A percentile compares a stretch with the other conserved stretches of the same genome.
phyloP scores from a whole-genome alignment of 2,329 filamentous ascomycete species.

The Didymella sp. region DNA sequence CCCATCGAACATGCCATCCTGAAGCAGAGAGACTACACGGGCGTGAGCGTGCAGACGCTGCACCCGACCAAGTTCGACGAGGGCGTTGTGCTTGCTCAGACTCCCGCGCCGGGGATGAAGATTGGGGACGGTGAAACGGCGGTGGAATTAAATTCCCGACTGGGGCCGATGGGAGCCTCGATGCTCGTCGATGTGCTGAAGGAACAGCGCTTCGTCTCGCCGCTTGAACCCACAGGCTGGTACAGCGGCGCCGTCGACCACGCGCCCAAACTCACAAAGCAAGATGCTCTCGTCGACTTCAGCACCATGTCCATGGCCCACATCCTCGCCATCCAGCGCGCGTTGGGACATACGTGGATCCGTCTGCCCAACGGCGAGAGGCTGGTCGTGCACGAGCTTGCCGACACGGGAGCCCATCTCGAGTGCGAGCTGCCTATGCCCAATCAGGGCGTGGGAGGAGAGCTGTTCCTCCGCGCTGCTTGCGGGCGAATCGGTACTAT shows the following conservation, averaged over 20 bases:
- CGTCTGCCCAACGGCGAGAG: conserved; percentile 37
- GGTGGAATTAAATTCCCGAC: conserved; percentile 56
- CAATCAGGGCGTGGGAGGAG: neutral
- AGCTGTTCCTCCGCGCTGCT: conserved; percentile 13
- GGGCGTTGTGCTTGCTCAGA: conserved; percentile 75
- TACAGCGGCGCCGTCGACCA: conserved; percentile 49
- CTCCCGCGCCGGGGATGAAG: conserved; percentile 59
- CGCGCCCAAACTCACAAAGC: conserved; percentile 76
- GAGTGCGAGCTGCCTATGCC: no score
- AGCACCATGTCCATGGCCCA: conserved; percentile 59
- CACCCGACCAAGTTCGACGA: conserved; percentile 78
- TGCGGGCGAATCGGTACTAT: conserved; percentile 11
- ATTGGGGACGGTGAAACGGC: conserved; percentile 61
- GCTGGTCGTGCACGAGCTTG: conserved; percentile 34
- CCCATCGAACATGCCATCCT: conserved; percentile 88
- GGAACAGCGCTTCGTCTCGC: conserved; percentile 69
- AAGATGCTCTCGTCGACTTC: conserved; percentile 70
- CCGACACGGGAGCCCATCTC: neutral
- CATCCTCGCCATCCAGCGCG: conserved; percentile 63
- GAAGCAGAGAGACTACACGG: conserved; percentile 65
- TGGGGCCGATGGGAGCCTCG: conserved; percentile 70
- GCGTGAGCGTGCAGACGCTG: conserved; percentile 87
- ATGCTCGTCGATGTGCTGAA: conserved; percentile 74
- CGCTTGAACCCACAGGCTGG: conserved; percentile 53
- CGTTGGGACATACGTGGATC: conserved; percentile 73